These are phyloP conservation scores for Achlya hypogyna DNA, from an alignment of 352 stramenopile genomes.

Conservation along the genomic window DNA sequence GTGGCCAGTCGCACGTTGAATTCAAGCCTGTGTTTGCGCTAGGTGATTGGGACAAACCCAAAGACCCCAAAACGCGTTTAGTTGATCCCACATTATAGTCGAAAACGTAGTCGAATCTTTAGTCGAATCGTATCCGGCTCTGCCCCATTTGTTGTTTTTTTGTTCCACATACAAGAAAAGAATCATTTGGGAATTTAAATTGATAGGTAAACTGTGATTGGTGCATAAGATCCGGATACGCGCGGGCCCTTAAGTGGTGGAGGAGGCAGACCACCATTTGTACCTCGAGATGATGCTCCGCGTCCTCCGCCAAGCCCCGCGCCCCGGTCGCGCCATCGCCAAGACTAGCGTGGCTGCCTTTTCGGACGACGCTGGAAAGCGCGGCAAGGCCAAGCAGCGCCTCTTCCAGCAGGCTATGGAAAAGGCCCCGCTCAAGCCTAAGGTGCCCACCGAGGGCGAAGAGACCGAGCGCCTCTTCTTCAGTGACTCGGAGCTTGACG, in stretches of 20 bases:
- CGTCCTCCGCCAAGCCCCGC: background rate
- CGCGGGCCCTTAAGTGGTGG: background rate
- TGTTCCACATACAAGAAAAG: background rate
- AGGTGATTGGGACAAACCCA: background rate
- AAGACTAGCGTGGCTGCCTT: background rate
- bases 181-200: background rate
- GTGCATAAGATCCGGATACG: background rate
- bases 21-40: too few species aligned
- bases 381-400: slow-evolving; percentile 11
- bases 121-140: background rate
- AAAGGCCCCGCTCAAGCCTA: slow-evolving; percentile 12
- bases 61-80: background rate
- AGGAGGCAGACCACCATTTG: slow-evolving; percentile 5
- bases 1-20: background rate
- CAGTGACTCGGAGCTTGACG: slow-evolving; percentile 12
- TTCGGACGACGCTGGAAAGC: slow-evolving; percentile 1
- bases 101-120: background rate
- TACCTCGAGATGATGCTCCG: background rate
- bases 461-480: slow-evolving; percentile 16
- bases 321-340: background rate
- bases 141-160: background rate
- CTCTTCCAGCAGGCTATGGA: slow-evolving; percentile 13
- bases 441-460: background rate
- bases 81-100: background rate
- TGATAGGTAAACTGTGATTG: background rate